Percentiles rank a stretch among this genome's conserved stretches.
These are phyloP conservation scores for Epichloe sylvatica DNA, from an alignment of 2,329 filamentous ascomycete genomes.

Conservation along the genomic window DNA sequence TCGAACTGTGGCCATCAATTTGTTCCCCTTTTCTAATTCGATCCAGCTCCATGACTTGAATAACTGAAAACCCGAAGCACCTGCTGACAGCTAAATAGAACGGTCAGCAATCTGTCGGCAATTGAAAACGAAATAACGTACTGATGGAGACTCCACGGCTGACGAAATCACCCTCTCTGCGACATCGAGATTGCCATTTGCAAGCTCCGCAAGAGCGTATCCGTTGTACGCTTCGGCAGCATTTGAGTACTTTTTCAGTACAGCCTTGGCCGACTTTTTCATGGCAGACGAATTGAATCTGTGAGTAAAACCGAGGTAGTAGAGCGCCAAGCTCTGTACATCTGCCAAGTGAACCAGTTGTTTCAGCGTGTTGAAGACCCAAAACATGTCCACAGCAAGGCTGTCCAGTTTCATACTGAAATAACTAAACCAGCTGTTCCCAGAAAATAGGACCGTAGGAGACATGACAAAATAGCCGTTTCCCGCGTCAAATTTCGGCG, in stretches of 20 bases:
- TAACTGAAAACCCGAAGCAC: constrained; percentile 25
- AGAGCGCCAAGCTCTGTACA: constrained; percentile 41
- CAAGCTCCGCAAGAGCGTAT: constrained; percentile 59
- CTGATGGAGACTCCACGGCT: constrained; percentile 33
- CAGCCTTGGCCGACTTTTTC: constrained; percentile 56
- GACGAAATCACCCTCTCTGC: constrained; percentile 53
- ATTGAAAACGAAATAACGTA: constrained; percentile 10
- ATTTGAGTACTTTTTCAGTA: constrained; percentile 55
- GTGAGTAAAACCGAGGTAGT: constrained; percentile 52
- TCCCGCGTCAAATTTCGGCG: constrained; percentile 18
- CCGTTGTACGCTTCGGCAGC: constrained; percentile 61
- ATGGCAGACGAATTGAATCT: constrained; percentile 37
- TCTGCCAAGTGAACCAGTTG: constrained; percentile 37
- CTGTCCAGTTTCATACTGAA: constrained; percentile 16
- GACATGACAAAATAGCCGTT: constrained; percentile 21
- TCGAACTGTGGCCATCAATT: constrained; percentile 20
- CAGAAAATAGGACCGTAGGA: constrained; percentile 40
- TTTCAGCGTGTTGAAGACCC: constrained; percentile 41
- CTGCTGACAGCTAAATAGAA: constrained; percentile 8
- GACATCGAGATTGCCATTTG: constrained; percentile 39
- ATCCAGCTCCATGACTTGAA: constrained; percentile 56
- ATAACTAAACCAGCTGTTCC: constrained; percentile 30
- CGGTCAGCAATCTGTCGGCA: constrained; percentile 1
- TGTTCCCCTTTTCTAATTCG: constrained; percentile 33
- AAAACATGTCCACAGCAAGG: constrained; percentile 25